These are phyloP conservation scores for Apocynum venetum DNA, from an alignment of 257 asterid genomes.

Conservation along the genomic window DNA sequence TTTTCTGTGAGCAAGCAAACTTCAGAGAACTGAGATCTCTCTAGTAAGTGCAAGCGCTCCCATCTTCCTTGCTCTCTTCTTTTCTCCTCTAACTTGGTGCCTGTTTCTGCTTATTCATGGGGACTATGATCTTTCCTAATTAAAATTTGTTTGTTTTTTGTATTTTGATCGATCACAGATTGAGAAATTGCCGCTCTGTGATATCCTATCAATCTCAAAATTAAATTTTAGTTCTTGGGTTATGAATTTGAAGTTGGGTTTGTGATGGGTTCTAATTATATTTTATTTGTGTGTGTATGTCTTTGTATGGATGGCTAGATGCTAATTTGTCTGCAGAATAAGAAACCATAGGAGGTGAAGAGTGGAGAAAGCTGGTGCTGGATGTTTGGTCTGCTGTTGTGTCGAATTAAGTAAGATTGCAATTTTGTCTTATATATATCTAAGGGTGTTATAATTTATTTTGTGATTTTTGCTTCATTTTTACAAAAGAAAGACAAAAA, in stretches of 20 bases:
- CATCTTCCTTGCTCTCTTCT: too few species aligned
- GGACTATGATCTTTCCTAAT: not conserved
- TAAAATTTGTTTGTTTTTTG: not conserved
- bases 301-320: too few species aligned
- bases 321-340: not conserved
- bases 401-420: not conserved
- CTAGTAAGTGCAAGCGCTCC: not conserved
- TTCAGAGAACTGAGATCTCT: not conserved
- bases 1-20: not conserved
- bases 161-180: not conserved
- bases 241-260: not conserved
- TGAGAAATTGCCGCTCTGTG: not conserved
- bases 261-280: not conserved
- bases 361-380: not conserved
- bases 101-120: not conserved
- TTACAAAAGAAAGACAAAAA: too few species aligned
- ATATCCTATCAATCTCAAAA: not conserved
- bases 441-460: not conserved
- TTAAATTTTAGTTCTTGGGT: not conserved
- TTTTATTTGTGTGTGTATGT: too few species aligned
- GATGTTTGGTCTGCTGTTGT: not conserved
- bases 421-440: not conserved
- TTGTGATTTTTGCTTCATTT: too few species aligned
- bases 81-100: not conserved
- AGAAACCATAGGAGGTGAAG: not conserved